Conservation (phyloP, 1,284 basidiomycete species). For the Bjerkandera adusta region DNA sequence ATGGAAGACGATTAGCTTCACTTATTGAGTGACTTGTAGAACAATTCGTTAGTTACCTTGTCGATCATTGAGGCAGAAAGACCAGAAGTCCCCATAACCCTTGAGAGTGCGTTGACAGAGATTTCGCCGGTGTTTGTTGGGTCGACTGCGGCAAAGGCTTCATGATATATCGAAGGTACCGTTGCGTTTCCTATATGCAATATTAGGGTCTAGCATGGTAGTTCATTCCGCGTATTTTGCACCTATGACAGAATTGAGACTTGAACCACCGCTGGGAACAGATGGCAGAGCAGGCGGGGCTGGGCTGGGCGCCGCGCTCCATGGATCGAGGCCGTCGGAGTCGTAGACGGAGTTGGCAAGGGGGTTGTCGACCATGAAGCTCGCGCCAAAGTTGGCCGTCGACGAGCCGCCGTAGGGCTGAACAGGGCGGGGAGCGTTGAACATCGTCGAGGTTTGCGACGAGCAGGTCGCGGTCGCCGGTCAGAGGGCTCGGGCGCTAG, state of each 20-base stretch:
- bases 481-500: not conserved
- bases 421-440: conserved; percentile 72
- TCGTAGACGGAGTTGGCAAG: conserved; percentile 74
- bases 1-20: not conserved
- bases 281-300: conserved; percentile 54
- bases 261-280: conserved; percentile 43
- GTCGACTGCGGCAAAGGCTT: conserved; percentile 73
- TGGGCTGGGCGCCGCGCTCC: conserved; percentile 80
- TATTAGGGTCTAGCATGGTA: conserved; percentile 5
- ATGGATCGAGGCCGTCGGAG: conserved; percentile 76
- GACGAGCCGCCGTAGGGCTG: conserved; percentile 61
- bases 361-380: conserved; percentile 76
- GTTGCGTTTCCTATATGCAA: conserved; percentile 60
- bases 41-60: conserved; percentile 55
- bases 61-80: conserved; percentile 82
- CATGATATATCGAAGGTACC: conserved; percentile 76
- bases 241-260: conserved; percentile 74
- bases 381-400: conserved; percentile 59
- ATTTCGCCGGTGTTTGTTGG: conserved; percentile 65
- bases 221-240: conserved; percentile 13
- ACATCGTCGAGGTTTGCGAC: conserved; percentile 44
- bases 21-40: not conserved
- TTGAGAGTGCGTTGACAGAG: conserved; percentile 78
- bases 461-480: too few relatives aligned
- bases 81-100: conserved; percentile 72